Evolutionary conservation across 192 early-diverging fungal species (phyloP), one percentile per base, ranked within the genome.

Genomic region (Martensiomyces pterosporus): DNA sequence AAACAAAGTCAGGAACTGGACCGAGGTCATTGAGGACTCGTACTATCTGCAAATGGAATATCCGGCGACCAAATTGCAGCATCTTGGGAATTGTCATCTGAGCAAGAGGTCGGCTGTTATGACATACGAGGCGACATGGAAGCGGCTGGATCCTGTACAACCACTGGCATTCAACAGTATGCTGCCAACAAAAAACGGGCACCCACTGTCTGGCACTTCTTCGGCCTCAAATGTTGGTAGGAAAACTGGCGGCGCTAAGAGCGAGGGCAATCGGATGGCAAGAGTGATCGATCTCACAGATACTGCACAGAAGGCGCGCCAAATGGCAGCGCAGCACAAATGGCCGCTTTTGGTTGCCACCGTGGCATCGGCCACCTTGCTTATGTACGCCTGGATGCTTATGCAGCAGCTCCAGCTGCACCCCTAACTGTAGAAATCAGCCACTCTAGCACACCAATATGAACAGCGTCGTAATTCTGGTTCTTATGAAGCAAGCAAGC

Each of bases 381-480:
- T 60, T 12, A 54, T 72, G 57, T 72, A 72, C 47, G 57, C 56
- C 0, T 65, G 57, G 62, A 24, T 72, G n/a, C n/a, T 72, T 23
- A 59, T 60, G 45, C 52, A 65, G 43, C 67, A 70, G 55, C 36
- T 58, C 42, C 57, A 49, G 36, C 17, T 55, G n/a, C 46, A 46
- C 29, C 47, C 56, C 9, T 49, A 47, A 39, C n/a, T 14, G 21
- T 19, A 43, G 4, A 10, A 52, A 43, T 34, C 24, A 4, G 10
- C 23, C 23, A 36, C 18, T 23, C 21, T n/a, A n/a, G n/a, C n/a
- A n/a, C n/a, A n/a, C n/a, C n/a, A n/a, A n/a, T n/a, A n/a, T n/a
- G n/a, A n/a, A n/a, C n/a, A n/a, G n/a, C n/a, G n/a, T n/a, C n/a
- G n/a, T n/a, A n/a, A n/a, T n/a, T n/a, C n/a, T n/a, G n/a, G n/a